These are phyloP conservation scores for Daldinia grandis DNA, from an alignment of 495 filamentous ascomycete genomes.

Conservation along the genomic window DNA sequence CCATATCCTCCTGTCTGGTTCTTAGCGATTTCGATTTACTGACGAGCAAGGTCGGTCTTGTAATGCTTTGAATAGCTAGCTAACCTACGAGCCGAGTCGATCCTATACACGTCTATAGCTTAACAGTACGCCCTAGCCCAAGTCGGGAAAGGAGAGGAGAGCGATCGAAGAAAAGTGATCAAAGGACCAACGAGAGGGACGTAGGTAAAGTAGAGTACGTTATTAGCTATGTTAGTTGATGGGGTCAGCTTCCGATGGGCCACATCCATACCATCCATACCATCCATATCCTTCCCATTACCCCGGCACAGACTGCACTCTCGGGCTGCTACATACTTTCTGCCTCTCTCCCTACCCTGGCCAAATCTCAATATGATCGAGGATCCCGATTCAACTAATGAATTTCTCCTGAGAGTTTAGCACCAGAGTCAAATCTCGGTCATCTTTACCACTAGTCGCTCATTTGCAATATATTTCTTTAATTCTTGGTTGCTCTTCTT, in stretches of 20 bases:
- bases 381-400: conserved; percentile 31
- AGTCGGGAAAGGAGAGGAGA: conserved; percentile 22
- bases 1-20: conserved; percentile 18
- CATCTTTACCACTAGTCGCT: conserved; percentile 30
- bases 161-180: conserved; percentile 11
- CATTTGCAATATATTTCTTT: conserved; percentile 26
- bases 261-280: conserved; percentile 29
- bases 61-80: conserved; percentile 4
- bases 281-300: conserved; percentile 30
- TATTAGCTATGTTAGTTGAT: neutral
- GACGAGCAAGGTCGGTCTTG: conserved; percentile 12
- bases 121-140: conserved; percentile 19
- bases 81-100: conserved; percentile 29
- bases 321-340: conserved; percentile 35
- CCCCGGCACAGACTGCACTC: conserved; percentile 30
- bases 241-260: conserved; percentile 19
- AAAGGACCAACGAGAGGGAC: conserved; percentile 9
- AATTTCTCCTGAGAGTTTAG: conserved; percentile 37
- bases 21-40: conserved; percentile 21
- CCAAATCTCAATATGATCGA: conserved; percentile 41
- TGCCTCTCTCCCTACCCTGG: conserved; percentile 30
- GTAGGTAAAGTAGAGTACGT: conserved; percentile 3
- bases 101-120: conserved; percentile 14
- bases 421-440: conserved; percentile 29
- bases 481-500: neutral